Evolutionary conservation across 768 basidiomycete genomes (phyloP), one percentile per base, ranked within the genome.

Genomic region (Termitomyces sp.): DNA sequence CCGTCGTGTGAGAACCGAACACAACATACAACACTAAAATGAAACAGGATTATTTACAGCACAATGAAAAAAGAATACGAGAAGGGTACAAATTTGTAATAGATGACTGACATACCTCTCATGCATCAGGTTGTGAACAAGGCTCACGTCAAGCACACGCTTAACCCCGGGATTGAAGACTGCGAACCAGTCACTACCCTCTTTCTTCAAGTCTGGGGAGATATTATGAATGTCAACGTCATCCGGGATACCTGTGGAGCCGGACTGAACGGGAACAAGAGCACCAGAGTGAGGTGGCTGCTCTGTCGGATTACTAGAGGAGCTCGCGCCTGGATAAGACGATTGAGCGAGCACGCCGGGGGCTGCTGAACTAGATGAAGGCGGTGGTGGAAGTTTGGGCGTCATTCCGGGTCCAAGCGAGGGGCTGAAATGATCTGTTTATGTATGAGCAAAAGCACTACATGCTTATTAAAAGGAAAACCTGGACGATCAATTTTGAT

Each of bases 1-100:
- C 96, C 96, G 68, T 98, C 94, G 22, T 88, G 85, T 15, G 94
- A 96, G 72, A 98, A 97, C 55, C 89, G 84, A 8, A 98, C 94
- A 68, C 94, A 98, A 70, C 96, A 98, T 3, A 82, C 81, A 9
- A 81, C 79, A 64, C 81, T 81, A 34, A n/a, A 50, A 31, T 22
- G 28, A 36, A 34, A 54, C n/a, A 33, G 22, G 37, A 36, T 59
- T 41, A 56, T 31, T 56, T 20, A 37, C 37, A 26, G 22, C 18
- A 45, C 20, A 33, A 28, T 24, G 24, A 20, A 31, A 52, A 55
- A 41, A 56, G 44, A 48, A 59, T 39, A 20, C 8, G 29, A 31
- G 33, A 50, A 50, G 45, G 37, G 37, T 13, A 8, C 1, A 37
- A 39, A 44, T 5, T 44, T 26, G 39, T 36, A 28, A 20, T 52